These are phyloP conservation scores for Penicillium sclerotigenum DNA, from an alignment of 2,329 filamentous ascomycete genomes.

Conservation along the genomic window DNA sequence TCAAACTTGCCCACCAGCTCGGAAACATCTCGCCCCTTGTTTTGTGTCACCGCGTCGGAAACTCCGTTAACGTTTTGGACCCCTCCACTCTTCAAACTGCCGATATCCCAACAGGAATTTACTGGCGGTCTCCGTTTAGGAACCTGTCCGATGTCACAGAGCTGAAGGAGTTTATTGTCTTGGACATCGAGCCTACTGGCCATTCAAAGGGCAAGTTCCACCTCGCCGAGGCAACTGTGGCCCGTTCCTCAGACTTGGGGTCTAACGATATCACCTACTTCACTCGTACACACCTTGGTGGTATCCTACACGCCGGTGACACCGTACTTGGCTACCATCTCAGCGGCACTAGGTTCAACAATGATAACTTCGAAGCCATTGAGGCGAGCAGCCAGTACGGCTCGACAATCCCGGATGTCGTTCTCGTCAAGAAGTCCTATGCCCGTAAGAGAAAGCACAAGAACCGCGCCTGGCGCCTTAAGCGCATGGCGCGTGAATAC, in stretches of 20 bases:
- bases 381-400: conserved; percentile 74
- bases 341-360: conserved; percentile 89
- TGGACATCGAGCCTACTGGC: conserved; percentile 84
- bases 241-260: conserved; percentile 80
- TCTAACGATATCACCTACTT: conserved; percentile 85
- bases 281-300: conserved; percentile 83
- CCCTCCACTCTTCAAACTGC: conserved; percentile 86
- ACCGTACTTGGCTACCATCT: conserved; percentile 93
- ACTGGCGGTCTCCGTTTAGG: conserved; percentile 86
- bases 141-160: conserved; percentile 80
- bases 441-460: conserved; percentile 78
- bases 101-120: conserved; percentile 76
- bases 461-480: conserved; percentile 87
- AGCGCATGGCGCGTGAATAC: conserved; percentile 88
- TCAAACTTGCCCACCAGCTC: conserved; percentile 84
- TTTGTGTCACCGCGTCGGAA: conserved; percentile 86
- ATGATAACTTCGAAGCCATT: conserved; percentile 75
- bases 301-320: conserved; percentile 81
- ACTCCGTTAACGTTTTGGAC: conserved; percentile 83
- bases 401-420: conserved; percentile 80
- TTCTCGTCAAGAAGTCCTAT: conserved; percentile 97
- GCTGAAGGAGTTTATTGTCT: conserved; percentile 86
- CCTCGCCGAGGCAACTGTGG: conserved; percentile 83
- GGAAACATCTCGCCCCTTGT: too few relatives aligned
- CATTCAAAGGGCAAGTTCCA: conserved; percentile 75